phyloP scores from a whole-genome alignment of 768 basidiomycete genomes.

The Pleurotus djamor region DNA sequence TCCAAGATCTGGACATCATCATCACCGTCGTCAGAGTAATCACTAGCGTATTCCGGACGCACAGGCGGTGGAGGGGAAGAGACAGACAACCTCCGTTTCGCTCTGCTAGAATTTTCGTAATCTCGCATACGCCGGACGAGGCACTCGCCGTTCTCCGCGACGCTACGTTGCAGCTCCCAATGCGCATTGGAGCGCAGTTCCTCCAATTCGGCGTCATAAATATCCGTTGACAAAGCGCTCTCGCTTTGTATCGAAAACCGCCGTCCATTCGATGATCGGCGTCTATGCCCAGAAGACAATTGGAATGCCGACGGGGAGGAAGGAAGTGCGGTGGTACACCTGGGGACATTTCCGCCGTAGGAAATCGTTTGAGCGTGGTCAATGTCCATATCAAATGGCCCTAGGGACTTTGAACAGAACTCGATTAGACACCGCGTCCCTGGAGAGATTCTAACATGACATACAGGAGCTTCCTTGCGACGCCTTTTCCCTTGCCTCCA shows the following conservation, averaged over 20 bases:
- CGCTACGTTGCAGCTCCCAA: conserved; percentile 59
- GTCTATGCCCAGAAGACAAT: conserved; percentile 30
- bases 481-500: conserved; percentile 56
- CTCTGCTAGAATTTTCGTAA: conserved; percentile 55
- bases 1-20: conserved; percentile 60
- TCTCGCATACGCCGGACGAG: conserved; percentile 74
- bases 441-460: conserved; percentile 12
- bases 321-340: conserved; percentile 35
- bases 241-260: conserved; percentile 18
- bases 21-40: conserved; percentile 32
- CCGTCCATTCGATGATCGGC: conserved; percentile 11
- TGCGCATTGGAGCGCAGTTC: conserved; percentile 63
- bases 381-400: conserved; percentile 15
- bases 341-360: conserved; percentile 19
- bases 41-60: conserved; percentile 21
- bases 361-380: conserved; percentile 13
- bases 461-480: conserved; percentile 45
- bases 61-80: conserved; percentile 14
- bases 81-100: conserved; percentile 35
- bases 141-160: conserved; percentile 64
- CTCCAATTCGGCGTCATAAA: conserved; percentile 27
- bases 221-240: conserved; percentile 12
- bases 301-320: conserved; percentile 49
- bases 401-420: neutral
- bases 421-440: too few species aligned